phyloP scores from a whole-genome alignment of 129 eudicot genomes.

The Lactuca saligna region DNA sequence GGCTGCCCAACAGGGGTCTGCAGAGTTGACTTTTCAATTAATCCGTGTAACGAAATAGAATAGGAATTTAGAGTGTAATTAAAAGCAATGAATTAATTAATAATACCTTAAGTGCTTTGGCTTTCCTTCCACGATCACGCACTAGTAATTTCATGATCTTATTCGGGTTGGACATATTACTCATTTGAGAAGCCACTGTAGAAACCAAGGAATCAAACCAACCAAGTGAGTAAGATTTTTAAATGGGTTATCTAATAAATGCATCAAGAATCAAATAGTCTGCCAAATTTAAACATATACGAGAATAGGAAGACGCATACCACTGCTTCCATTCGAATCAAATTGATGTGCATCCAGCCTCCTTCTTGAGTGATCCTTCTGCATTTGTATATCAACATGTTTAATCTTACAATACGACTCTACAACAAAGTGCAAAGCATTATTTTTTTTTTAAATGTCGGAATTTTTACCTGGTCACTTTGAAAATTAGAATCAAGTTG shows the following conservation, averaged over 20 bases:
- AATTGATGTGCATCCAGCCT: conserved; percentile 67
- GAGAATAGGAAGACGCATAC: conserved; percentile 42
- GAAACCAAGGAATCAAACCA: conserved; percentile 37
- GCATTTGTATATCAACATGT: conserved; percentile 25
- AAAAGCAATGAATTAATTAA: conserved; percentile 1
- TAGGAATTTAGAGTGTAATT: conserved; percentile 1
- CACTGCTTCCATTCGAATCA: conserved; percentile 77
- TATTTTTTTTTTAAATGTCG: background rate
- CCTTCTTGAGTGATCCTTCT: conserved; percentile 74
- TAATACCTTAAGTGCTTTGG: conserved; percentile 73
- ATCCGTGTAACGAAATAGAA: conserved; percentile 3
- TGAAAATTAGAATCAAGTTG: conserved; percentile 63
- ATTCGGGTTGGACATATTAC: conserved; percentile 88
- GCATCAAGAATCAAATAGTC: background rate
- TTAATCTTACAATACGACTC: background rate
- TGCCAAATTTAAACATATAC: background rate
- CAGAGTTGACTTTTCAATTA: conserved; percentile 22
- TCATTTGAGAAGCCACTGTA: conserved; percentile 92
- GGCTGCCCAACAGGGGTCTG: conserved; percentile 74
- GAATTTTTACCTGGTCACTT: conserved; percentile 69
- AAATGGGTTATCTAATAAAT: background rate
- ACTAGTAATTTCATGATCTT: conserved; percentile 74
- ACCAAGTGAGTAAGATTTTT: conserved; percentile 45
- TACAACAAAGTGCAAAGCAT: background rate
- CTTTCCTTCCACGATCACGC: conserved; percentile 78